phyloP scores from a whole-genome alignment of 2,329 filamentous ascomycete species.

The Trichocomaceae sp. region DNA sequence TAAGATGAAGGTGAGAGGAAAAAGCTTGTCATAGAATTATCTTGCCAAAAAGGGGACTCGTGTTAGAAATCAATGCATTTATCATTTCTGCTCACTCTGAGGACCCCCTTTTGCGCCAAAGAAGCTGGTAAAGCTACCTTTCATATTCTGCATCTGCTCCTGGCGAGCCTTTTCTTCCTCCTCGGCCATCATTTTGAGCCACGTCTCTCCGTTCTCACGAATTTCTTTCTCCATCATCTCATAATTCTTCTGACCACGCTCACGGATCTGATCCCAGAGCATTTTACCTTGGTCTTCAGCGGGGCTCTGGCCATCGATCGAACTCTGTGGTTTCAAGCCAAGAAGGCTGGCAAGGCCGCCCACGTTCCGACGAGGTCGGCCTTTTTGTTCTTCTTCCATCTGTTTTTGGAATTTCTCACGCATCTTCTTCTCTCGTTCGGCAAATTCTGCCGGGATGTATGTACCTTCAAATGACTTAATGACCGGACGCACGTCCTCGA shows the following conservation, averaged over 20 bases:
- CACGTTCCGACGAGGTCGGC: conserved; percentile 55
- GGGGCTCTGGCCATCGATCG: conserved; percentile 59
- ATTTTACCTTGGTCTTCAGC: conserved; percentile 88
- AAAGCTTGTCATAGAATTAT: neutral
- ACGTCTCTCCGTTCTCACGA: conserved; percentile 85
- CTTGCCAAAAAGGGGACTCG: neutral
- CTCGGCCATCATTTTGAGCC: conserved; percentile 88
- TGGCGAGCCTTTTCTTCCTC: conserved; percentile 84
- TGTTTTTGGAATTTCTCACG: conserved; percentile 79
- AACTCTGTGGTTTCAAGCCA: conserved; percentile 66
- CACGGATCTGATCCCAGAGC: conserved; percentile 88
- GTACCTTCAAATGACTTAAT: conserved; percentile 84
- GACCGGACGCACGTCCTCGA: conserved; percentile 76
- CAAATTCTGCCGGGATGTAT: conserved; percentile 84
- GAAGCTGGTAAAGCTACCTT: conserved; percentile 61
- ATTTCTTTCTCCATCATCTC: conserved; percentile 85
- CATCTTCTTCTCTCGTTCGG: conserved; percentile 75
- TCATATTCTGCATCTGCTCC: conserved; percentile 89
- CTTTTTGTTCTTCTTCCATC: conserved; percentile 61
- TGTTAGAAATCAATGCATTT: neutral
- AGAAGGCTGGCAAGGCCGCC: conserved; percentile 65
- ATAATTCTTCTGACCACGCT: conserved; percentile 86
- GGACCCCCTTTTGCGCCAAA: conserved; percentile 36
- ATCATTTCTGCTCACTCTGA: conserved; percentile 14
- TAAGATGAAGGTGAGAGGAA: neutral